Evolutionary conservation across 1,284 basidiomycete species (phyloP).

Genomic region (Papiliotrema fonsecae): DNA sequence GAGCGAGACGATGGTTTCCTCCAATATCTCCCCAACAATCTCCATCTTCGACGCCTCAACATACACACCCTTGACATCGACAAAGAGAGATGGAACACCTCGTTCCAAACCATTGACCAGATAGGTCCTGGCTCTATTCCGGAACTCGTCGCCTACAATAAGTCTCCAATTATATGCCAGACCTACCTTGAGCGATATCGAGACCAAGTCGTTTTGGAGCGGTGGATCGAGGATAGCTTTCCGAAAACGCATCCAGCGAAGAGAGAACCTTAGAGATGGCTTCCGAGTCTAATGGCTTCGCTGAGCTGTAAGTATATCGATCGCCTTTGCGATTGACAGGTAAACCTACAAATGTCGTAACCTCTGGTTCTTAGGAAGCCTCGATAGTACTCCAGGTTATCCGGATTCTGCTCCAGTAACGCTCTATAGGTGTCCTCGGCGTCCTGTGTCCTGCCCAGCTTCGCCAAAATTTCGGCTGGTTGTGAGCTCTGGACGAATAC

Average conservation of each 20-base stretch:
- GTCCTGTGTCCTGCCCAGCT: constrained; percentile 59
- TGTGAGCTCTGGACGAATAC: constrained; percentile 1
- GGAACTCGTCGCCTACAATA: constrained; percentile 60
- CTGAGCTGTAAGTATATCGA: constrained; percentile 6
- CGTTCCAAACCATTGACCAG: constrained; percentile 68
- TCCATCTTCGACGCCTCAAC: constrained; percentile 58
- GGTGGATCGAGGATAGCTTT: constrained; percentile 63
- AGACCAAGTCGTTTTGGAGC: constrained; percentile 70
- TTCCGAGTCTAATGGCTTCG: constrained; percentile 34
- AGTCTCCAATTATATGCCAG: not conserved
- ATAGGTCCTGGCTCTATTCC: constrained; percentile 63
- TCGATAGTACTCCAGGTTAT: constrained; percentile 74
- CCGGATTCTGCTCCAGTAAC: constrained; percentile 80
- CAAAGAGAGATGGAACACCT: constrained; percentile 90
- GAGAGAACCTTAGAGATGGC: constrained; percentile 57
- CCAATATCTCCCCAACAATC: constrained; percentile 66
- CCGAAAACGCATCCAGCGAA: constrained; percentile 58
- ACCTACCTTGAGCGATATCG: constrained; percentile 57
- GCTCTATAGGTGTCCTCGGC: constrained; percentile 73
- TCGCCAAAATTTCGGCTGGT: constrained; percentile 55
- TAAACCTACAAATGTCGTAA: constrained; percentile 59
- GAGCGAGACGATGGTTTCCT: constrained; percentile 51
- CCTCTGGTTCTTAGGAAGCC: constrained; percentile 66
- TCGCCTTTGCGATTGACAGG: not conserved
- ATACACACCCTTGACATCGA: constrained; percentile 87